Evolutionary conservation across 768 basidiomycete genomes (phyloP).

Genomic region (Panaeolus papilionaceus): DNA sequence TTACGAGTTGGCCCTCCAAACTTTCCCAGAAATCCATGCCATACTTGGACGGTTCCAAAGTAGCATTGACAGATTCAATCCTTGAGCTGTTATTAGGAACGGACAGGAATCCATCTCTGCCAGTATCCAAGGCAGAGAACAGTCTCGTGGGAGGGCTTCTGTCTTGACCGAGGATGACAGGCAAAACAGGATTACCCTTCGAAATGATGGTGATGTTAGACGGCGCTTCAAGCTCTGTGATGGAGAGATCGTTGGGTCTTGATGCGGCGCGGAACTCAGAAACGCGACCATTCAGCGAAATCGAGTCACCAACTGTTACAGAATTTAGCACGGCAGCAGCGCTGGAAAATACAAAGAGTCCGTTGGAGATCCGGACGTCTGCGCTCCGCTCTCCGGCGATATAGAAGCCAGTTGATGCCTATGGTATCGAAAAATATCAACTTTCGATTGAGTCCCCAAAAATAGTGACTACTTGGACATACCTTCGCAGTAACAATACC

Average conservation of each 20-base stretch:
- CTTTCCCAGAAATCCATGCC: slow-evolving; percentile 73
- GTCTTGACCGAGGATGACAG: slow-evolving; percentile 58
- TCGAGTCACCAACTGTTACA: slow-evolving; percentile 52
- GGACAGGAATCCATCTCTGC: slow-evolving; percentile 59
- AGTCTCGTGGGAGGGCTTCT: slow-evolving; percentile 57
- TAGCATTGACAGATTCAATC: slow-evolving; percentile 50
- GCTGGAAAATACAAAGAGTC: slow-evolving; percentile 55
- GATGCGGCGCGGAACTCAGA: slow-evolving; percentile 54
- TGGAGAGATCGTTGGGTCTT: slow-evolving; percentile 50
- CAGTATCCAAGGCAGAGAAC: slow-evolving; percentile 55
- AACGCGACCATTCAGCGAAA: slow-evolving; percentile 53
- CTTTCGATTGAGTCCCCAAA: background rate
- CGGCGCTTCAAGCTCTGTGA: slow-evolving; percentile 56
- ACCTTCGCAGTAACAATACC: slow-evolving; percentile 64
- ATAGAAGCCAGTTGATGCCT: slow-evolving; percentile 57
- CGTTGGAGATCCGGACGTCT: slow-evolving; percentile 56
- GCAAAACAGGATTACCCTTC: slow-evolving; percentile 49
- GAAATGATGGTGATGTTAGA: slow-evolving; percentile 51
- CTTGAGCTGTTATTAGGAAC: slow-evolving; percentile 59
- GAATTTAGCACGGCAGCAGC: slow-evolving; percentile 41
- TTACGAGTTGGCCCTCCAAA: slow-evolving; percentile 63
- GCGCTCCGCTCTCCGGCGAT: slow-evolving; percentile 48
- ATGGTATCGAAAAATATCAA: background rate
- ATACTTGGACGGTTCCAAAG: slow-evolving; percentile 54
- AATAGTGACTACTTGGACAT: slow-evolving; percentile 5